These are phyloP conservation scores for Tolypocladium tundrense DNA, from an alignment of 2,329 filamentous ascomycete species.

Conservation along the genomic window DNA sequence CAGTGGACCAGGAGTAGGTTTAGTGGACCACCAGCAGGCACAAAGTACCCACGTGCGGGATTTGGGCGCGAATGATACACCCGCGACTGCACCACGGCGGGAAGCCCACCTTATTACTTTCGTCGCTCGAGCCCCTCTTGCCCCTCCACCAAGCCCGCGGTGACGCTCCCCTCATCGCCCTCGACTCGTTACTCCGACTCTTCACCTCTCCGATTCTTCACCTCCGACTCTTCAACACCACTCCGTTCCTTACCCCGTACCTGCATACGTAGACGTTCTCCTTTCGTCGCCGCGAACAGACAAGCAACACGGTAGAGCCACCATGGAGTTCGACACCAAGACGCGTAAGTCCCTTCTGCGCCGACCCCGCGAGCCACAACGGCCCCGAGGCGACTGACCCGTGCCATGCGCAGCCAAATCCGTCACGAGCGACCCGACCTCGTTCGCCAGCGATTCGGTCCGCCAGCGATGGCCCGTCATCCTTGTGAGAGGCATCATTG, in stretches of 20 bases:
- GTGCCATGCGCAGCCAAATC: constrained; percentile 51
- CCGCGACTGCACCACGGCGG: not conserved
- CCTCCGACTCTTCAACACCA: not conserved
- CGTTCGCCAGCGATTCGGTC: constrained; percentile 80
- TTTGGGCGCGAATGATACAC: not conserved
- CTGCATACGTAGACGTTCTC: not conserved
- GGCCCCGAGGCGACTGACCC: constrained; percentile 2
- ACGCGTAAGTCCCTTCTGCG: constrained; percentile 44
- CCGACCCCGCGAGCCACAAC: not conserved
- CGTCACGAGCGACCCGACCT: constrained; percentile 69
- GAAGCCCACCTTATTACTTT: not conserved
- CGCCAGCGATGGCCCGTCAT: constrained; percentile 90
- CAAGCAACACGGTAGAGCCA: not conserved
- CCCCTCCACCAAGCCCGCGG: not conserved
- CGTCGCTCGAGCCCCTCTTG: not conserved
- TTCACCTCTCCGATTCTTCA: too few species aligned
- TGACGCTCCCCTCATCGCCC: not conserved
- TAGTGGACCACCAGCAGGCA: not conserved
- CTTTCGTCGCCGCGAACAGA: not conserved
- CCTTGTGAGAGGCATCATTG: constrained; percentile 47
- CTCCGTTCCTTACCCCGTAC: not conserved
- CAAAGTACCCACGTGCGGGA: not conserved
- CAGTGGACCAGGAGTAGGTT: too few species aligned
- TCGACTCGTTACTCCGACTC: too few species aligned
- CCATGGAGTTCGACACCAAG: constrained; percentile 69